Evolutionary conservation across 1,139 yeast genomes (phyloP).

Genomic region (Debaryomyces coudertii): DNA sequence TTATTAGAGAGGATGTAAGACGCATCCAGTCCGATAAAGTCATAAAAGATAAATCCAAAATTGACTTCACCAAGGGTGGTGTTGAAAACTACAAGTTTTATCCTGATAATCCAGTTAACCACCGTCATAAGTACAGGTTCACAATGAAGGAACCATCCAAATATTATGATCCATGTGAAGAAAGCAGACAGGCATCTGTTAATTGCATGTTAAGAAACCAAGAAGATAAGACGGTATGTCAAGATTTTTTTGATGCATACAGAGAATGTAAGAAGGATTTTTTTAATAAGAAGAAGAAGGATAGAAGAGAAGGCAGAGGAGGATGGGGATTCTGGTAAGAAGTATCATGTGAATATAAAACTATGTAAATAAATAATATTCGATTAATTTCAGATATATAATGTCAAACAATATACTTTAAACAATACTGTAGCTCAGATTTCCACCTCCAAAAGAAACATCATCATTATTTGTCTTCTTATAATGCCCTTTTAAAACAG

Average conservation of each 20-base stretch:
- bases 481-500: slow-evolving; percentile 12
- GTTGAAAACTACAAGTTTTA: slow-evolving; percentile 66
- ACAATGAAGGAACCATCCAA: slow-evolving; percentile 75
- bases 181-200: slow-evolving; percentile 83
- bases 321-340: slow-evolving; percentile 51
- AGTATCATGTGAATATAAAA: not conserved
- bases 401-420: slow-evolving; percentile 2
- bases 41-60: slow-evolving; percentile 46
- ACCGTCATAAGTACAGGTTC: slow-evolving; percentile 63
- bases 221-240: slow-evolving; percentile 73
- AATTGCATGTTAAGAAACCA: slow-evolving; percentile 77
- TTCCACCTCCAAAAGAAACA: slow-evolving; percentile 15
- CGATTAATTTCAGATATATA: not conserved
- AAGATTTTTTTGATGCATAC: slow-evolving; percentile 88
- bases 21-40: slow-evolving; percentile 29
- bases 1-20: not conserved
- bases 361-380: slow-evolving; percentile 6
- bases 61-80: slow-evolving; percentile 60
- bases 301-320: slow-evolving; percentile 41
- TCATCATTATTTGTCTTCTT: slow-evolving; percentile 9
- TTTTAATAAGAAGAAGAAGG: slow-evolving; percentile 47
- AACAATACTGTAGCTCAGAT: slow-evolving; percentile 13
- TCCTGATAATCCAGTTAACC: slow-evolving; percentile 78
- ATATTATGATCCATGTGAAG: slow-evolving; percentile 91
- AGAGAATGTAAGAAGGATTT: slow-evolving; percentile 90